phyloP scores from a whole-genome alignment of 495 filamentous ascomycete genomes.

The Neurospora pannonica region DNA sequence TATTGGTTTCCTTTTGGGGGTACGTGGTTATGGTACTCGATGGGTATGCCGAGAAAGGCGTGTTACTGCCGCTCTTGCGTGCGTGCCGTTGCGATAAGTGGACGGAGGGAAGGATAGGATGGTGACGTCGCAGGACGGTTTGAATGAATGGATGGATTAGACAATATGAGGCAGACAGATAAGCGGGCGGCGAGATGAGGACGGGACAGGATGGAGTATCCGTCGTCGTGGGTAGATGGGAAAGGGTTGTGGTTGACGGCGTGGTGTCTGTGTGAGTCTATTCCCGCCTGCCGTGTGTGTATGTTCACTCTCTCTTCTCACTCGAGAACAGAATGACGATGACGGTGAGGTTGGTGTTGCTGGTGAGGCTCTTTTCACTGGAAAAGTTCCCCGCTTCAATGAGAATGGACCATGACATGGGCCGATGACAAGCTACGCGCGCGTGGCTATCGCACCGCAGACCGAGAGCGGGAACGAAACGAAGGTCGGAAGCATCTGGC shows the following conservation, averaged over 20 bases:
- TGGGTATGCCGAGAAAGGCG: not conserved
- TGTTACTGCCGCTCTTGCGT: not conserved
- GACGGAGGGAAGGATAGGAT: not conserved
- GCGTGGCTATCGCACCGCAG: not conserved
- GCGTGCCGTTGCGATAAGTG: not conserved
- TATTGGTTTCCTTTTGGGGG: not conserved
- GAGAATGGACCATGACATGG: not conserved
- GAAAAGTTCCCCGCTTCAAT: not conserved
- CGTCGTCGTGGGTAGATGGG: not conserved
- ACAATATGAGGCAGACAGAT: not conserved
- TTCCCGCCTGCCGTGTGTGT: not conserved
- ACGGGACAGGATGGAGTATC: not conserved
- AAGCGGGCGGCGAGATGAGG: not conserved
- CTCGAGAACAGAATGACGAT: not conserved
- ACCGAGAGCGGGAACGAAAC: not conserved
- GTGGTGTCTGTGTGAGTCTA: not conserved
- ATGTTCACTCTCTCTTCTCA: not conserved
- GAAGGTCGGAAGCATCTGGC: not conserved
- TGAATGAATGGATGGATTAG: not conserved
- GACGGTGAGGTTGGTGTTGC: not conserved
- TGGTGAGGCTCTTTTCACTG: not conserved
- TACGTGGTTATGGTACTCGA: not conserved
- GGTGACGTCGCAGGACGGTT: not conserved
- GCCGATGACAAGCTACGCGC: not conserved
- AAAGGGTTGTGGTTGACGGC: not conserved